Conservation (phyloP, 2,329 filamentous ascomycete genomes). For the Colletotrichum truncatum region DNA sequence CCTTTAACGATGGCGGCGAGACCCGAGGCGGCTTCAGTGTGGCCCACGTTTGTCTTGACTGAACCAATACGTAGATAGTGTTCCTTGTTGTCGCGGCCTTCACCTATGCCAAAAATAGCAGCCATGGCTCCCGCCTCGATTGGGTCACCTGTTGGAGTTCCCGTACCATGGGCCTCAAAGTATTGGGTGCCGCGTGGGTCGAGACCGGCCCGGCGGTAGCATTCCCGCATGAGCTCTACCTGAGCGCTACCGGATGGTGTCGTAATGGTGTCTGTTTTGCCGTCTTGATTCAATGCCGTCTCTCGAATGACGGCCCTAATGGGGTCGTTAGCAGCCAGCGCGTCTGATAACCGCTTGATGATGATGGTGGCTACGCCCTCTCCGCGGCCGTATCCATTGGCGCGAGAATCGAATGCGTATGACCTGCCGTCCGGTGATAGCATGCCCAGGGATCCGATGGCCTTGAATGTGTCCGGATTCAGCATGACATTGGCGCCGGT, state of each 20-base stretch:
- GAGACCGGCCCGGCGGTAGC: conserved; percentile 1
- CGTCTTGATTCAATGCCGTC: conserved; percentile 47
- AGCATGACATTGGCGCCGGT: conserved; percentile 33
- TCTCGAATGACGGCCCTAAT: conserved; percentile 46
- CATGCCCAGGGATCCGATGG: neutral
- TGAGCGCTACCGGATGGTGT: conserved; percentile 39
- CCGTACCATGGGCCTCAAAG: conserved; percentile 33
- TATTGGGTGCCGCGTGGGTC: neutral
- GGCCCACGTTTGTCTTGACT: conserved; percentile 35
- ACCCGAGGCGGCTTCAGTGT: conserved; percentile 8
- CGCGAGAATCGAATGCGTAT: conserved; percentile 1
- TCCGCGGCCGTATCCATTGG: conserved; percentile 16
- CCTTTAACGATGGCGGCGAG: conserved; percentile 4
- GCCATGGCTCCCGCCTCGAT: conserved; percentile 59
- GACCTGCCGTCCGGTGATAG: conserved; percentile 6
- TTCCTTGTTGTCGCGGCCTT: conserved; percentile 33
- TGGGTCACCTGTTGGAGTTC: conserved; percentile 64
- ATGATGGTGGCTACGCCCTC: conserved; percentile 41
- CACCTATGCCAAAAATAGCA: conserved; percentile 47
- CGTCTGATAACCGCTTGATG: conserved; percentile 52
- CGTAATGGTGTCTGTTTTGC: conserved; percentile 49
- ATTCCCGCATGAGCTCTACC: conserved; percentile 13
- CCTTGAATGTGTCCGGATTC: conserved; percentile 32
- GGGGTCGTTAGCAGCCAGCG: conserved; percentile 50
- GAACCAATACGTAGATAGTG: conserved; percentile 34